Percentiles rank a stretch among this genome's conserved stretches.
These are phyloP conservation scores for Rubia peregrina DNA, from an alignment of 305 asterid genomes.

Conservation along the genomic window DNA sequence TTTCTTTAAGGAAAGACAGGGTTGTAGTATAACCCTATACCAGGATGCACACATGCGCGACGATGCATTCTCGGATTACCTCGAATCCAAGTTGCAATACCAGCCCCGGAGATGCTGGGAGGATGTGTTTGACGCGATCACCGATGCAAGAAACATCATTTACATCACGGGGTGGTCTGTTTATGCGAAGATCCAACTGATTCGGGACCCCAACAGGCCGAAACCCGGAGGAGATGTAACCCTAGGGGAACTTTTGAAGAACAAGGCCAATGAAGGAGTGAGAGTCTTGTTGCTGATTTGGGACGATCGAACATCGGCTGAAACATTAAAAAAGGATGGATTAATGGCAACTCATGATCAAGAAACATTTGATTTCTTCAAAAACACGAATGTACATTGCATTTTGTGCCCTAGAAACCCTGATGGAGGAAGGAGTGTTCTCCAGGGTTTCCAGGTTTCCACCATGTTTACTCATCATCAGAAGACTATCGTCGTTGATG, in stretches of 20 bases:
- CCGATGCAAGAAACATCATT: slow-evolving; percentile 51
- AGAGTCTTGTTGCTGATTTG: slow-evolving; percentile 68
- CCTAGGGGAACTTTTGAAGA: slow-evolving; percentile 65
- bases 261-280: slow-evolving; percentile 68
- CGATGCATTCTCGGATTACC: slow-evolving; percentile 30
- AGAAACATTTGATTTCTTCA: slow-evolving; percentile 49
- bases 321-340: slow-evolving; percentile 45
- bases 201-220: slow-evolving; percentile 50
- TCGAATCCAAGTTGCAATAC: slow-evolving; percentile 23
- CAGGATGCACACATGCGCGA: slow-evolving; percentile 64
- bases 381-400: slow-evolving; percentile 52
- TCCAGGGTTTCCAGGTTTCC: slow-evolving; percentile 60
- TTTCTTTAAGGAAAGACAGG: slow-evolving; percentile 57
- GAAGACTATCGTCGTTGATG: slow-evolving; percentile 56
- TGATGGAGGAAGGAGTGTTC: slow-evolving; percentile 39
- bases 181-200: slow-evolving; percentile 43
- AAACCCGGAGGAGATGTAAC: slow-evolving; percentile 42
- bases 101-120: slow-evolving; percentile 70
- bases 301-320: slow-evolving; percentile 71
- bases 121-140: slow-evolving; percentile 59
- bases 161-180: slow-evolving; percentile 87
- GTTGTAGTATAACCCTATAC: slow-evolving; percentile 55
- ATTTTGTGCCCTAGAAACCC: slow-evolving; percentile 70
- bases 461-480: slow-evolving; percentile 91
- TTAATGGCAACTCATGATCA: slow-evolving; percentile 83